Conservation (phyloP, 768 basidiomycete species). For the Auriscalpium microsporum region DNA sequence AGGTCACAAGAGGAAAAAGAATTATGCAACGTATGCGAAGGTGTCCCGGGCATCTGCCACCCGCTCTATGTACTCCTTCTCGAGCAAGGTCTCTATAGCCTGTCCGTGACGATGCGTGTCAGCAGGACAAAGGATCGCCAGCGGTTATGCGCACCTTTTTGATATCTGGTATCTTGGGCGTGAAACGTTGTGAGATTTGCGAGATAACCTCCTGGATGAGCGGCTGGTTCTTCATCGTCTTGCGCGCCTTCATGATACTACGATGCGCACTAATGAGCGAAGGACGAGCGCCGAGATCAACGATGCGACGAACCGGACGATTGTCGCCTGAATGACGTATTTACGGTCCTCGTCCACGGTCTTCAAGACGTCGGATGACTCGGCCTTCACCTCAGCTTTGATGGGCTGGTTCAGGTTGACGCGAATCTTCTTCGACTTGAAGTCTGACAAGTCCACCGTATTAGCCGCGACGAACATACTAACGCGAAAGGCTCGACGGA, state of each 20-base stretch:
- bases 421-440: constrained; percentile 91
- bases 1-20: background rate
- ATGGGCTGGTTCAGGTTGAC: constrained; percentile 88
- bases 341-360: constrained; percentile 96
- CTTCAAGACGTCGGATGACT: constrained; percentile 83
- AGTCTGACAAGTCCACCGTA: constrained; percentile 36
- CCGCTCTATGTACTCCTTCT: constrained; percentile 97
- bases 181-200: constrained; percentile 80
- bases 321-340: constrained; percentile 91
- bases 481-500: constrained; percentile 20
- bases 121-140: background rate
- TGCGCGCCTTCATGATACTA: constrained; percentile 92
- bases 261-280: constrained; percentile 10
- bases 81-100: constrained; percentile 87
- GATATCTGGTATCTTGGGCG: constrained; percentile 92
- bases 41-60: constrained; percentile 87
- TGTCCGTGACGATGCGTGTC: constrained; percentile 20
- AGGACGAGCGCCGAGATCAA: background rate
- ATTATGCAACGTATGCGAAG: constrained; percentile 68
- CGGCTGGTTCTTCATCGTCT: constrained; percentile 90
- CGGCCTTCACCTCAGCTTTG: constrained; percentile 90
- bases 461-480: background rate
- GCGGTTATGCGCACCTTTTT: constrained; percentile 65
- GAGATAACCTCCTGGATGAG: constrained; percentile 87
- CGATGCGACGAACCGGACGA: constrained; percentile 51